Base-by-base conservation (phyloP, 2,329 filamentous ascomycete genomes). In the Talaromyces marneffei region DNA sequence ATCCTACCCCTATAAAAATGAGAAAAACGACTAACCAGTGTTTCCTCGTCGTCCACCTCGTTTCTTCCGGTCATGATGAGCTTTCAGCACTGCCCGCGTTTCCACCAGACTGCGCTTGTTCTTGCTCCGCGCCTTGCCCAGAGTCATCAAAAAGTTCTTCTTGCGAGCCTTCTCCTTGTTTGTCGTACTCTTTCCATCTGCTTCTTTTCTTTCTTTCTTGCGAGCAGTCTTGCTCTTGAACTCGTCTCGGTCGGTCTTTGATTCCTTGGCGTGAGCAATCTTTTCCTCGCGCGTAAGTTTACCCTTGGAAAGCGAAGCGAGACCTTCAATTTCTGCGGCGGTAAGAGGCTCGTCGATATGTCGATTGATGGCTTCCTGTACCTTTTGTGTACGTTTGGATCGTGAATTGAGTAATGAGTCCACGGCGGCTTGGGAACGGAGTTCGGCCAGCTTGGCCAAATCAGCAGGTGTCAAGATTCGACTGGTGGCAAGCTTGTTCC, bases 61-160 rank as follows among this genome's bases (percentile, higher is more conserved):
- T 80, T 95, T 95, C 72, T 86, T 87, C 73, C 92, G 84, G 61
- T 92, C 87, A 29, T 93, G 83, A 76, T 97, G 93, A 2, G 87
- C 89, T 73, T 85, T 88, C 66, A 97, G 77, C 37, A 92, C 85
- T 78, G 88, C 91, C 71, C 85, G 85, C 65, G 91, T 92, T 77
- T 97, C 88, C 12, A 90, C 85, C 75, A 99, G 79, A 84, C 91
- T 96, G 71, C 92, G 85, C 87, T 97, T 97, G 71, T 94, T 89
- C 83, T 97, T 99, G 67, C 84, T 85, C 82, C 94, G 95, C 10
- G 94, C 94, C 82, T 99, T 97, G 62, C 93, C 91, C 63, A 99
- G 78, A 40, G 93, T 97, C 94, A 99, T 99, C 70, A 99, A 74
- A 78, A 99, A 96, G 77, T 99, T 99, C 89, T 99, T 99, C 83